Evolutionary conservation across 805 yeast species (phyloP), one percentile per base, ranked within the genome.

Genomic region (Kazachstania psychrophila): DNA sequence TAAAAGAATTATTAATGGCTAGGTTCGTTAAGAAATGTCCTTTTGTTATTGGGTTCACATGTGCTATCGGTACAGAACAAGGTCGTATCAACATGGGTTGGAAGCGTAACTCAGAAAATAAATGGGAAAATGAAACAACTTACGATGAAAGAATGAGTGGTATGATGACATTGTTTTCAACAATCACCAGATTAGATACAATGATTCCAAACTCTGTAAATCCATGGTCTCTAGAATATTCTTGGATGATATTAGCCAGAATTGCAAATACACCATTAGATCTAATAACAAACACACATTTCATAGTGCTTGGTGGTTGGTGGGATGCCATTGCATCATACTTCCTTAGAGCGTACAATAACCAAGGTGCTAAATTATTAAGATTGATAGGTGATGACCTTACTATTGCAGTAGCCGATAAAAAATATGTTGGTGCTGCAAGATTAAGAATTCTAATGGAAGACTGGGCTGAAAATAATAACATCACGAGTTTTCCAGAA

Each of bases 21-120:
- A 70, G 97, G 44, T 73, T 88, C 52, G 83, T 86, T 23, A 89
- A 89, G 58, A 86, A 87, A 51, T 92, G 97, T 53, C 96, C 97
- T 1, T 72, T 72, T 41, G 72, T 88, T 14, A 77, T 92, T 31
- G 98, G 98, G 0, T 89, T 70, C 56, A 68, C 82, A 1, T 79
- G 94, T 50, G 39, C 70, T 2, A 73, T 82, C 20, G 85, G 79
- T 37, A 81, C 95, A 0, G 95, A 78, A 45, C 80, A 79, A 46
- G 96, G 95, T 3, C 67, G 95, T 38, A 40, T 58, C 12, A 66
- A 79, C 34, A 87, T 89, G 96, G 98, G 96, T 3, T 89, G 92
- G 86, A 78, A 77, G 46, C 64, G 82, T 31, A 65, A 54, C 25
- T 44, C 47, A 9, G 64, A 58, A 11, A 48, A 49, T n/a, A 61